phyloP scores from a whole-genome alignment of 2,329 filamentous ascomycete species.

The Metarhizium guizhouense region DNA sequence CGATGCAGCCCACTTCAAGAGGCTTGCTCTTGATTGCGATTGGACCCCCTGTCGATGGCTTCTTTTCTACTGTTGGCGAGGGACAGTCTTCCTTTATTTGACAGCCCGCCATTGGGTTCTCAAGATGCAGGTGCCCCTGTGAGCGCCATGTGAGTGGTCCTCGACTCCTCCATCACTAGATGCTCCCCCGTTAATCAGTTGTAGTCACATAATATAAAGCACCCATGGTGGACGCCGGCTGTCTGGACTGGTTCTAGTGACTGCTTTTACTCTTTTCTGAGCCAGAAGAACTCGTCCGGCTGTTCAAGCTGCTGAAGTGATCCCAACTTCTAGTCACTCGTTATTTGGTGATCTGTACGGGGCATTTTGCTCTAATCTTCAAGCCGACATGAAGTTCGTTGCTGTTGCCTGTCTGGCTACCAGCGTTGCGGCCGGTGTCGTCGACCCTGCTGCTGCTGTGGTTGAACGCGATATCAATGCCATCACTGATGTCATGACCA shows the following conservation, averaged over 20 bases:
- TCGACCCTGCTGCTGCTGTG: background rate
- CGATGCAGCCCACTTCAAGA: background rate
- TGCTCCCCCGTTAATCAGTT: background rate
- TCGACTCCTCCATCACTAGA: background rate
- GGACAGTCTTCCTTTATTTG: too few species aligned
- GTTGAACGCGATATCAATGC: background rate
- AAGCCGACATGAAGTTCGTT: constrained; percentile 4
- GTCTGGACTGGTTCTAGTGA: background rate
- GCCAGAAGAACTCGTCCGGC: background rate
- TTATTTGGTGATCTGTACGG: background rate
- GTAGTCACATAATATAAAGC: background rate
- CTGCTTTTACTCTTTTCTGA: background rate
- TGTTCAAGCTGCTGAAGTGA: background rate
- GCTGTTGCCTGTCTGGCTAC: constrained; percentile 4
- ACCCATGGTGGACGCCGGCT: background rate
- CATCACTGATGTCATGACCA: background rate
- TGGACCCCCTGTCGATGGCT: too few species aligned
- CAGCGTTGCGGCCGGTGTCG: constrained; percentile 1
- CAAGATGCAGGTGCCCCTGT: too few species aligned
- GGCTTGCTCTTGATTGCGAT: too few species aligned
- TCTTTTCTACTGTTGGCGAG: too few species aligned
- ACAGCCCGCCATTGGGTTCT: too few species aligned
- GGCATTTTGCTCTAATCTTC: background rate
- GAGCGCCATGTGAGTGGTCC: background rate
- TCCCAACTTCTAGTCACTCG: constrained; percentile 4